Conservation (phyloP, 2,329 filamentous ascomycete genomes). For the Fusarium subglutinans region DNA sequence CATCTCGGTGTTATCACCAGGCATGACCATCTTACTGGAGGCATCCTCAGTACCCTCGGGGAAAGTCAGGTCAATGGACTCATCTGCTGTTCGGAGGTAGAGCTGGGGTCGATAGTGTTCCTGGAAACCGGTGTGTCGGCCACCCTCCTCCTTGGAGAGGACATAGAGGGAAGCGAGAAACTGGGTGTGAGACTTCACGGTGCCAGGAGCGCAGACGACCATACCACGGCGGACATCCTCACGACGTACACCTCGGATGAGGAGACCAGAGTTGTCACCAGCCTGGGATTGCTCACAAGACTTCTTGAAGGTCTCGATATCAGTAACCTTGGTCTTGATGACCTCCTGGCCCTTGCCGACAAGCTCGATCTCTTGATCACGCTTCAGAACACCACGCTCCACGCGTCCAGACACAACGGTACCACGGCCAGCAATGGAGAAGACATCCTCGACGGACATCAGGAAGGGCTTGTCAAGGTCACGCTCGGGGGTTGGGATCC, state of each 20-base stretch:
- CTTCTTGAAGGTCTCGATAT: conserved; percentile 99
- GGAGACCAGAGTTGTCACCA: conserved; percentile 97
- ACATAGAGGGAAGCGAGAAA: conserved; percentile 98
- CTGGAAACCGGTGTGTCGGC: conserved; percentile 93
- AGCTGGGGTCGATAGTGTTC: conserved; percentile 98
- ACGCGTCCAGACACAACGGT: conserved; percentile 97
- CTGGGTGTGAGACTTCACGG: conserved; percentile 86
- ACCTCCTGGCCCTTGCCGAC: conserved; percentile 83
- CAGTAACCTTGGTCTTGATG: conserved; percentile 99
- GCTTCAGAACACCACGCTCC: conserved; percentile 93
- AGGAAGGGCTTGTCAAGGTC: conserved; percentile 98
- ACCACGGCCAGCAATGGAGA: conserved; percentile 91
- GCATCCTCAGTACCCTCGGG: conserved; percentile 82
- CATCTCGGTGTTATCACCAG: conserved; percentile 99
- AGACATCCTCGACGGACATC: conserved; percentile 96
- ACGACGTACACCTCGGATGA: conserved; percentile 94
- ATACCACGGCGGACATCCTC: conserved; percentile 96
- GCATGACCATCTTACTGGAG: conserved; percentile 87
- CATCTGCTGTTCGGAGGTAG: conserved; percentile 91
- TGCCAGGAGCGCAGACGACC: conserved; percentile 87
- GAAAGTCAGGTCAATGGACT: conserved; percentile 82
- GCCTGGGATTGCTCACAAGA: conserved; percentile 95
- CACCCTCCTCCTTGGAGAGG: conserved; percentile 96
- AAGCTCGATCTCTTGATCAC: conserved; percentile 92
- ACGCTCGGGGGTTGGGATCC: conserved; percentile 96